Conservation (phyloP, 495 filamentous ascomycete genomes). For the Staphylotrichum longicolle region DNA sequence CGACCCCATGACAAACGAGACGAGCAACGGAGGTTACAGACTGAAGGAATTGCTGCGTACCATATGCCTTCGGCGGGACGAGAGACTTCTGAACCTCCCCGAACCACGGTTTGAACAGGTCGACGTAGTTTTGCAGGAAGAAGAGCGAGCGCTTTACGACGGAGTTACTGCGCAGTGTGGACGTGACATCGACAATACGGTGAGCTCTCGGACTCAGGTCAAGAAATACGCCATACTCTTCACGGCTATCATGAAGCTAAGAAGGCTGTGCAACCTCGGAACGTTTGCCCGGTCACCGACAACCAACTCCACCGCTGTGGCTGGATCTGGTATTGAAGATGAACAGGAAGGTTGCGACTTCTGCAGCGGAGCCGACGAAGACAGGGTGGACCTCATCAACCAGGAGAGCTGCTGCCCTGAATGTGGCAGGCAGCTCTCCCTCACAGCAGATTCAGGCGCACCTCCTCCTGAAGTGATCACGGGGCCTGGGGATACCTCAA, state of each 20-base stretch:
- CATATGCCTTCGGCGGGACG: conserved; percentile 1
- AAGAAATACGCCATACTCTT: background rate
- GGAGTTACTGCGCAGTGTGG: background rate
- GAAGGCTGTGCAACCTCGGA: background rate
- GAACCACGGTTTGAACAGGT: background rate
- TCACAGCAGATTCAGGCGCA: too few relatives aligned
- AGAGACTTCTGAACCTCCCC: background rate
- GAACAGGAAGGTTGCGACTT: too few relatives aligned
- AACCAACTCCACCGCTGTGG: too few relatives aligned
- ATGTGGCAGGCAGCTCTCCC: too few relatives aligned
- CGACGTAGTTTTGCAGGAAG: background rate
- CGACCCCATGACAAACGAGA: background rate
- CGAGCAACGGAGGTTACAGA: background rate
- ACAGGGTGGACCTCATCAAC: too few relatives aligned
- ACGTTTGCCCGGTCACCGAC: background rate
- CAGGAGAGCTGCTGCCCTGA: too few relatives aligned
- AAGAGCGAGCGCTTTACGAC: background rate
- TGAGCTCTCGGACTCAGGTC: background rate
- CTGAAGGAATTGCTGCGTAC: background rate
- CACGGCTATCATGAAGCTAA: background rate
- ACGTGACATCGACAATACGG: background rate
- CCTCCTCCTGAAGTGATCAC: too few relatives aligned
- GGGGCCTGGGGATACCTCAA: too few relatives aligned
- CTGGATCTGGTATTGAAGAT: too few relatives aligned
- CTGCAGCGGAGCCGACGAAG: too few relatives aligned